A percentile compares a stretch with the other conserved stretches of the same genome.
phyloP scores from a whole-genome alignment of 2,329 filamentous ascomycete species.

The Stemphylium lycopersici region DNA sequence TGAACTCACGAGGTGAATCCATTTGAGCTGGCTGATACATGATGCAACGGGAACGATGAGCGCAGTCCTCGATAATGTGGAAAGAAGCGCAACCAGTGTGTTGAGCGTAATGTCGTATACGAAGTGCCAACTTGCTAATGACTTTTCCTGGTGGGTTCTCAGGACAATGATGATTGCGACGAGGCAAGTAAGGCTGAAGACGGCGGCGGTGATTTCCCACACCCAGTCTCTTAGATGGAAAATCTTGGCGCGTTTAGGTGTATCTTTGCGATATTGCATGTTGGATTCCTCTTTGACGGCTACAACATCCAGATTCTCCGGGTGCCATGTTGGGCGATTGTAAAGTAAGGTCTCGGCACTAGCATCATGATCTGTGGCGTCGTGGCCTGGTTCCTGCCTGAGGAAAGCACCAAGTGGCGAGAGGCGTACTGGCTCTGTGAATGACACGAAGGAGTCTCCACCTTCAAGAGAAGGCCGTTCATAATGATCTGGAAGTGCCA shows the following conservation, averaged over 20 bases:
- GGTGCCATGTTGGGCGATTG: background rate
- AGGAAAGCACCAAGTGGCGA: too few species aligned
- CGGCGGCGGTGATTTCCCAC: slow-evolving; percentile 14
- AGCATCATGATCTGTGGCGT: too few species aligned
- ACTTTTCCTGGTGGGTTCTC: slow-evolving; percentile 2
- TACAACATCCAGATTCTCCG: background rate
- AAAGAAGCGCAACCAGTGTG: slow-evolving; percentile 15
- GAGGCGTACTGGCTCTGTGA: background rate
- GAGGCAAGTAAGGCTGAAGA: slow-evolving; percentile 6
- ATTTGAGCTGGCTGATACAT: slow-evolving; percentile 42
- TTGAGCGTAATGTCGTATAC: background rate
- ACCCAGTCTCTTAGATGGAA: slow-evolving; percentile 8
- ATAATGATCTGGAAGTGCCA: background rate
- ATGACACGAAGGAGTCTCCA: background rate
- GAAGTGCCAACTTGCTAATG: slow-evolving; percentile 9
- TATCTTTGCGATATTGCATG: background rate
- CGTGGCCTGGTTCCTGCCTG: too few species aligned
- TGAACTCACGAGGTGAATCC: slow-evolving; percentile 24
- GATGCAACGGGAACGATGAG: slow-evolving; percentile 34
- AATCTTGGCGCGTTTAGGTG: background rate
- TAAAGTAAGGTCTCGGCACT: too few species aligned
- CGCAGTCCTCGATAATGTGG: slow-evolving; percentile 29
- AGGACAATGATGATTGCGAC: slow-evolving; percentile 5
- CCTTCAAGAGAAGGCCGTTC: background rate
- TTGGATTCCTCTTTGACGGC: background rate